Base-by-base conservation (phyloP, 1,284 basidiomycete genomes). In the Ustilago hordei region DNA sequence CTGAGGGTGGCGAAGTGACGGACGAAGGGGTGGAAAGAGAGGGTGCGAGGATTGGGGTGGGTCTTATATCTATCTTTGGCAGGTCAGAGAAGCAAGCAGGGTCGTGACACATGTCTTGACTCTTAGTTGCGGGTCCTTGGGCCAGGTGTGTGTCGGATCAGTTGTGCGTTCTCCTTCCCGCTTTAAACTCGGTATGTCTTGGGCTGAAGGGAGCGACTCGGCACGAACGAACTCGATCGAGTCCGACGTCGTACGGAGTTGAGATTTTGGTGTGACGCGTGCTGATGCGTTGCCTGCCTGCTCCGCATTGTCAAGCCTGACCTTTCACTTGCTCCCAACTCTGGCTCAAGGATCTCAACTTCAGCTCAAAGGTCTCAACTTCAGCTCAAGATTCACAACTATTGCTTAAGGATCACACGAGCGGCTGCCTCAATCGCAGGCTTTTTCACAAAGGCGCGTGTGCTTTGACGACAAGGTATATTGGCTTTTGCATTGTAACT, bases 401-500 rank as follows among this genome's bases (percentile, higher is more conserved):
- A 6, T 17, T 15, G 39, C 36, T 38, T 13, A 38, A 38, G 36
- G 8, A 45, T 4, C 11, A 19, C 3, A 28, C 23, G 23, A 28
- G 23, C 23, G 23, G 23, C 23, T 28, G 23, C 23, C 23, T 28
- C 23, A 28, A 28, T 28, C 23, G 23, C 2, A 3, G 6, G 34
- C 28, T 2, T 52, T 15, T 6, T 8, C 50, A 34, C 50, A 15
- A n/a, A 15, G 3, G 31, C 9, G 11, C 11, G 2, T 35, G 32
- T 31, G 6, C 12, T 38, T 28, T 35, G 53, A 55, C 11, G 17
- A n/a, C 52, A 36, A 54, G 52, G 35, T 54, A 55, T 55, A 55
- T 38, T 55, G 9, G 28, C 32, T 15, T 13, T 55, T n/a, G 31
- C 4, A 31, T 15, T 31, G 28, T 52, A n/a, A 9, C 45, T n/a